phyloP scores from a whole-genome alignment of 2,329 filamentous ascomycete species.

The Xylaria multiplex region DNA sequence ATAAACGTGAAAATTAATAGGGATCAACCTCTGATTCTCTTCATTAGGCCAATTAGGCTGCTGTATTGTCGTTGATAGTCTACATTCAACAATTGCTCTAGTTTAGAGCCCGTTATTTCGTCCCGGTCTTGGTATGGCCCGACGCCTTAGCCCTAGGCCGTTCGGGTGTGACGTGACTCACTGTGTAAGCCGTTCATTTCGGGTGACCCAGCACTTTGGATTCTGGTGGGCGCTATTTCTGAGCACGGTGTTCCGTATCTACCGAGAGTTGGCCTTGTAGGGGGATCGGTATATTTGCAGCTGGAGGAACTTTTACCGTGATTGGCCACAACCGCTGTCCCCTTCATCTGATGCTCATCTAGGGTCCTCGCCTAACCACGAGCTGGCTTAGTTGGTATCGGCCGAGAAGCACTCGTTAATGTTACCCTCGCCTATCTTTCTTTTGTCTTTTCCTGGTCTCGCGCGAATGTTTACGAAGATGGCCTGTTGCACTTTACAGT shows the following conservation, averaged over 20 bases:
- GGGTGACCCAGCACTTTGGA: slow-evolving; percentile 27
- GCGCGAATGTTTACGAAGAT: slow-evolving; percentile 17
- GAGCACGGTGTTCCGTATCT: slow-evolving; percentile 31
- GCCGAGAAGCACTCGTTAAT: slow-evolving; percentile 8
- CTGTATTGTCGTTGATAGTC: background rate
- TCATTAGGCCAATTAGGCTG: background rate
- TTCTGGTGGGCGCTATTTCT: slow-evolving; percentile 21
- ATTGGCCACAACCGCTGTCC: slow-evolving; percentile 20
- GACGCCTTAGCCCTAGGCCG: slow-evolving; percentile 19
- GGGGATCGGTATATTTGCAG: background rate
- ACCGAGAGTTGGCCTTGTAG: slow-evolving; percentile 13
- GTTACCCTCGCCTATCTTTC: slow-evolving; percentile 23
- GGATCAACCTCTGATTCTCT: slow-evolving; percentile 23
- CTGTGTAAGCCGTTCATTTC: slow-evolving; percentile 26
- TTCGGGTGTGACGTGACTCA: slow-evolving; percentile 17
- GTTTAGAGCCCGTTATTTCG: slow-evolving; percentile 22
- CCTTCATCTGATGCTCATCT: background rate
- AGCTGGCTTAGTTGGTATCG: slow-evolving; percentile 9
- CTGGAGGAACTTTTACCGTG: slow-evolving; percentile 25
- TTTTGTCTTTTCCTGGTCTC: slow-evolving; percentile 17
- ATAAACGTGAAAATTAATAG: slow-evolving; percentile 3
- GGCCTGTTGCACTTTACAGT: background rate
- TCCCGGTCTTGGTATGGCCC: slow-evolving; percentile 23
- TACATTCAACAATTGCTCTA: slow-evolving; percentile 5
- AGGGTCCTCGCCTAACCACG: slow-evolving; percentile 14